These are phyloP conservation scores for Beauveria rudraprayagi DNA, from an alignment of 2,329 filamentous ascomycete species.

Conservation along the genomic window DNA sequence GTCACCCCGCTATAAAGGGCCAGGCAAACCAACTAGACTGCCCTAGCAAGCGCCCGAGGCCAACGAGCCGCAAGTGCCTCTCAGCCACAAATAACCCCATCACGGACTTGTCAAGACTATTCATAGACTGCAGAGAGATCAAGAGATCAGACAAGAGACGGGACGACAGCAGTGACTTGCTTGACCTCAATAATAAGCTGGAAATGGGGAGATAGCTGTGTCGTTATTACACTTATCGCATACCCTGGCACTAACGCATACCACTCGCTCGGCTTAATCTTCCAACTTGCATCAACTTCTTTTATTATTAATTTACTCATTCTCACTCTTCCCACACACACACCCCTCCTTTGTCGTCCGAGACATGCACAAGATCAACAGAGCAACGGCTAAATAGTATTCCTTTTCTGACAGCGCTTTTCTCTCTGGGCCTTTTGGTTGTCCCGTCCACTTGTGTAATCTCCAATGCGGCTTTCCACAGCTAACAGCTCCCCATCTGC, in stretches of 20 bases:
- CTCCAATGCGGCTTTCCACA: neutral
- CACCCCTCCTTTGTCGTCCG: neutral
- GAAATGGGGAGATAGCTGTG: too few relatives aligned
- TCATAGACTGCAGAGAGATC: too few relatives aligned
- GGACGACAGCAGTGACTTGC: too few relatives aligned
- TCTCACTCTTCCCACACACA: neutral
- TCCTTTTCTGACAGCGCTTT: neutral
- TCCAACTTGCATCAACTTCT: too few relatives aligned
- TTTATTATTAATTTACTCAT: too few relatives aligned
- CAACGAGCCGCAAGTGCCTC: neutral
- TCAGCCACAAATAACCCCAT: neutral
- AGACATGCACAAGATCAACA: constrained; percentile 1
- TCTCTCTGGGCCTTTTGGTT: neutral
- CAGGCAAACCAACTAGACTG: neutral
- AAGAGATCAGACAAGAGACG: too few relatives aligned
- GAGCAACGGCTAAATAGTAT: neutral
- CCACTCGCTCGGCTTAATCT: neutral
- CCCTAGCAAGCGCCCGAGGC: constrained; percentile 3
- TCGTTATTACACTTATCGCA: neutral
- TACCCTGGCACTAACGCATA: neutral
- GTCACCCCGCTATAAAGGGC: neutral
- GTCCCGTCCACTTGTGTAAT: neutral
- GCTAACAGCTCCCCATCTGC: neutral
- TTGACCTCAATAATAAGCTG: too few relatives aligned
- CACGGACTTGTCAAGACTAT: neutral